Evolutionary conservation across 495 filamentous ascomycete species (phyloP).

Genomic region (Daldinia loculata): DNA sequence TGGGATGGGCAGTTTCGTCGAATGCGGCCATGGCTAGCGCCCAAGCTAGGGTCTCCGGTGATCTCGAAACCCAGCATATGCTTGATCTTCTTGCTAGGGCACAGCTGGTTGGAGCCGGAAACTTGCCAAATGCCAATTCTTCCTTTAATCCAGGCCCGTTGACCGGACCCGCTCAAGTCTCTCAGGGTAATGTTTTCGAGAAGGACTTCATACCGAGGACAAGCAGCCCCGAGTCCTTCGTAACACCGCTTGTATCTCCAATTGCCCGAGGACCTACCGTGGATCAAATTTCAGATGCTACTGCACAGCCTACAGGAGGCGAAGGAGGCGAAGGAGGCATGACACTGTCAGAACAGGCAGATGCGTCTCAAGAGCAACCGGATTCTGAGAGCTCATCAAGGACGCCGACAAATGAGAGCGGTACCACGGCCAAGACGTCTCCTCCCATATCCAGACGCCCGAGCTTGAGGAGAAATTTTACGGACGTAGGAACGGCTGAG

Average conservation of each 20-base stretch:
- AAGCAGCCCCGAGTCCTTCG: slow-evolving; percentile 61
- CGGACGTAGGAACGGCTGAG: slow-evolving; percentile 74
- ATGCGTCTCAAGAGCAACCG: slow-evolving; percentile 28
- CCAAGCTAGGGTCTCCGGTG: slow-evolving; percentile 81
- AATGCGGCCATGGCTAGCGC: slow-evolving; percentile 73
- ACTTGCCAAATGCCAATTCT: slow-evolving; percentile 54
- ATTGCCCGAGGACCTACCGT: slow-evolving; percentile 24
- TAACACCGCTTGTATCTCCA: slow-evolving; percentile 51
- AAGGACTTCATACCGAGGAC: slow-evolving; percentile 69
- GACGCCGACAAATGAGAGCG: slow-evolving; percentile 64
- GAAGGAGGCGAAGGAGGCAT: slow-evolving; percentile 19
- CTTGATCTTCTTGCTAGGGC: slow-evolving; percentile 85
- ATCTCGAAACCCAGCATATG: slow-evolving; percentile 88
- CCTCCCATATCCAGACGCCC: slow-evolving; percentile 68
- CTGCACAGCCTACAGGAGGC: slow-evolving; percentile 5
- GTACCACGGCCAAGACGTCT: slow-evolving; percentile 61
- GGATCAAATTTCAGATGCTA: slow-evolving; percentile 6
- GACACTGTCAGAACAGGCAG: slow-evolving; percentile 10
- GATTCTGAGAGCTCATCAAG: slow-evolving; percentile 64
- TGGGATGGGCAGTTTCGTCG: slow-evolving; percentile 75
- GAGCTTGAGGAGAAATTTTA: slow-evolving; percentile 86
- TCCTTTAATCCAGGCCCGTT: slow-evolving; percentile 64
- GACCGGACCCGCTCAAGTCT: slow-evolving; percentile 76
- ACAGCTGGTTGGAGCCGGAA: slow-evolving; percentile 71
- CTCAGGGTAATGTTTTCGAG: slow-evolving; percentile 81